Evolutionary conservation across 140 eudicot species (phyloP), one percentile per base, ranked within the genome.

Genomic region (Flaveria floridana): DNA sequence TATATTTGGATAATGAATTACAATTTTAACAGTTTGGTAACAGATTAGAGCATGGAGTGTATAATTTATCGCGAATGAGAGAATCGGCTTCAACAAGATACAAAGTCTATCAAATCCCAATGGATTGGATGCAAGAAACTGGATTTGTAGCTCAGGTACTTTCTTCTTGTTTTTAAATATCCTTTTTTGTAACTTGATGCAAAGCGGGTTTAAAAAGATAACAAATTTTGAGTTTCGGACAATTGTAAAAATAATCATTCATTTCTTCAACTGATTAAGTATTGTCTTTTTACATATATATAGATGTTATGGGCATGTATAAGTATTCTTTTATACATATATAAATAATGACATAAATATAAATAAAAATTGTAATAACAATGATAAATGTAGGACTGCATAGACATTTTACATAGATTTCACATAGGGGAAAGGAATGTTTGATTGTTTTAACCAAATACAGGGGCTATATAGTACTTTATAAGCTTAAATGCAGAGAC

Each of bases 11-110:
- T n/a, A n/a, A n/a, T n/a, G n/a, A n/a, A n/a, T n/a, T n/a, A n/a
- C n/a, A n/a, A n/a, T n/a, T n/a, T n/a, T n/a, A n/a, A n/a, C n/a
- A n/a, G n/a, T 57, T 51, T 47, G 69, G 71, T 8, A 68, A 80
- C 88, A 92, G 98, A 80, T 84, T 92, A 78, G 98, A 92, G 90
- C 98, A 89, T 65, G 96, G 92, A n/a, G 95, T 86, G 37, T 92
- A 86, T 68, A 92, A 92, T 56, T 83, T 92, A 67, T 92, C 96
- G 5, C 83, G 98, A 71, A 79, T 89, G 88, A 84, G 95, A 69
- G 98, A 92, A 85, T 89, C 98, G 6, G 95, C 98, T 42, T 59
- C 96, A 7, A 84, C 89, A 28, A 84, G 95, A 52, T 92, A 84
- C 86, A 87, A 85, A 78, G 85, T 78, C 11, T 90, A 82, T 75